Evolutionary conservation across 768 basidiomycete genomes (phyloP), one percentile per base, ranked within the genome.

Genomic region (Tricholoma furcatifolium): DNA sequence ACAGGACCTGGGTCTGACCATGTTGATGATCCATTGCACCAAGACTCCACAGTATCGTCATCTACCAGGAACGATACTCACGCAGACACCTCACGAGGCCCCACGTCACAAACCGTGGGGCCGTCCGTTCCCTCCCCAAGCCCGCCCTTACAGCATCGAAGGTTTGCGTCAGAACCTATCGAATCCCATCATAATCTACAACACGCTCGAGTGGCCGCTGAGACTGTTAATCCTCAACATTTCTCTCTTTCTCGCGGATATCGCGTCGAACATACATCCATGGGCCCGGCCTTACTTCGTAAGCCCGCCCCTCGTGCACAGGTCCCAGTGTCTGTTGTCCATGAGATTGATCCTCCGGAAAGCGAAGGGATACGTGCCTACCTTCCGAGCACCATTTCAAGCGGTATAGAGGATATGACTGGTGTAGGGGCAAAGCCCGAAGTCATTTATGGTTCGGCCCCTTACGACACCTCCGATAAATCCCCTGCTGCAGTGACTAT

Each of bases 291-390:
- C 50, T 55, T 78, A 23, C 69, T 83, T 54, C 81, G 83, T 35
- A 88, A 88, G 62, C 81, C 80, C 18, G 82, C 81, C 20, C 86
- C 84, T 0, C 71, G 81, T 54, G 82, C 81, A 9, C 83, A 85
- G 59, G 66, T 87, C 5, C 84, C 86, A 1, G 73, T 82, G 10
- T 84, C 84, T 10, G 80, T 84, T 46, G 75, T 83, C 43, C 73
- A 77, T 31, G 76, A 80, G 53, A 35, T 55, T 40, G 53, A 48
- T 36, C 20, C 55, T 39, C 39, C 42, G 55, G 62, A 63, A n/a
- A 54, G 41, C 15, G 58, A 56, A 38, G 62, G 57, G 12, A 63
- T 72, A 40, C 76, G 80, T 17, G 71, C 73, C 7, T 67, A 79
- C 48, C 65, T 83, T 23, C 79, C 83, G 3, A 85, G 83, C 56